Evolutionary conservation across 805 yeast genomes (phyloP).

Genomic region (Wickerhamiella qilinensis): DNA sequence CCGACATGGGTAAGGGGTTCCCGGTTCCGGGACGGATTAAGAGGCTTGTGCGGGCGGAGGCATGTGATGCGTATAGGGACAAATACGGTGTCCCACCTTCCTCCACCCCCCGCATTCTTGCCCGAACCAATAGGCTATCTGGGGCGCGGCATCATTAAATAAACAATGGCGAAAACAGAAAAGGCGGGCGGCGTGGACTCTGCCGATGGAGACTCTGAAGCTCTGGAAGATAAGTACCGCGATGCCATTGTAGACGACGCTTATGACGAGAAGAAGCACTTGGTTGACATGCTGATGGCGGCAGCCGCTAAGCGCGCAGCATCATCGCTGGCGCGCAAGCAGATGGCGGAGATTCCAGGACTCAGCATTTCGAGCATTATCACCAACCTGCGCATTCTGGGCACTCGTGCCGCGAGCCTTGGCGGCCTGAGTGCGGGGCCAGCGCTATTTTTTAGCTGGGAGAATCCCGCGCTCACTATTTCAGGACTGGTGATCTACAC

Average conservation of each 20-base stretch:
- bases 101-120: too few species aligned
- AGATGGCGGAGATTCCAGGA: conserved; percentile 35
- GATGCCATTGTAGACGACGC: not conserved
- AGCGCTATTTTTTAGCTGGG: conserved; percentile 55
- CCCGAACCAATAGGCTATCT: too few species aligned
- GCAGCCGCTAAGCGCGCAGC: conserved; percentile 2
- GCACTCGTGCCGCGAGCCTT: conserved; percentile 36
- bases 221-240: not conserved
- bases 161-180: too few species aligned
- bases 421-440: conserved; percentile 48
- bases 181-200: too few species aligned
- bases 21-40: too few species aligned
- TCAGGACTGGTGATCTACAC: conserved; percentile 44
- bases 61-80: too few species aligned
- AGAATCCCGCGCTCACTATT: conserved; percentile 53
- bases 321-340: conserved; percentile 1
- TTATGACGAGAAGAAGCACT: conserved; percentile 2
- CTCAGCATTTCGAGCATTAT: conserved; percentile 42
- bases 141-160: too few species aligned
- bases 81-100: too few species aligned
- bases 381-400: conserved; percentile 40
- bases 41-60: too few species aligned
- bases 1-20: too few species aligned
- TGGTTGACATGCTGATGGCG: conserved; percentile 3
- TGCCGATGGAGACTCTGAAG: too few species aligned